Percentiles rank a stretch among this genome's conserved stretches.
phyloP scores from a whole-genome alignment of 1,139 yeast genomes.

The Zygoascus hellenicus region DNA sequence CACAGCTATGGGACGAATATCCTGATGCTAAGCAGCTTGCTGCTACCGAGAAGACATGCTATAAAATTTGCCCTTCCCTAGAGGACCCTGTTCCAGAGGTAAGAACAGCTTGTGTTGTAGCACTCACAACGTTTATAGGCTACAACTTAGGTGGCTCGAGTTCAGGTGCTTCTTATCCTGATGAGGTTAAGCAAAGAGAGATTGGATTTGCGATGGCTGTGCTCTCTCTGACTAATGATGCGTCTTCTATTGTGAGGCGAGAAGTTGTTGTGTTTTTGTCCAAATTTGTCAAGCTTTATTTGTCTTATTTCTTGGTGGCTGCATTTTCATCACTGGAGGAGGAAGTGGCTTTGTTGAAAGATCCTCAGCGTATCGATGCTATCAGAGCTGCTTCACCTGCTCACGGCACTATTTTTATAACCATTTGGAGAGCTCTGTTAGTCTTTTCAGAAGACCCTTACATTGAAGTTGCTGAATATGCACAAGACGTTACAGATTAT shows the following conservation, averaged over 20 bases:
- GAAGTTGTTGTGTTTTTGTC: conserved; percentile 78
- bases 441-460: conserved; percentile 87
- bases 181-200: conserved; percentile 39
- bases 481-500: conserved; percentile 70
- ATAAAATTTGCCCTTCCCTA: conserved; percentile 50
- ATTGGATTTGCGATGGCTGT: conserved; percentile 42
- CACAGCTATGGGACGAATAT: conserved; percentile 70
- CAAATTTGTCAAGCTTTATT: conserved; percentile 63
- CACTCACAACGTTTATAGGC: conserved; percentile 66
- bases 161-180: conserved; percentile 4
- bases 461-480: conserved; percentile 67
- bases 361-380: conserved; percentile 53
- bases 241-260: conserved; percentile 81
- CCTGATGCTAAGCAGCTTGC: conserved; percentile 73
- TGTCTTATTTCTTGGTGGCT: conserved; percentile 72
- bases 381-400: conserved; percentile 46
- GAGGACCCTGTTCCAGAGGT: conserved; percentile 95
- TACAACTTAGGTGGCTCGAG: conserved; percentile 4
- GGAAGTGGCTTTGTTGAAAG: conserved; percentile 64
- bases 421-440: conserved; percentile 81
- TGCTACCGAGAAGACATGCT: conserved; percentile 59
- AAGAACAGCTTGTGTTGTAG: conserved; percentile 73
- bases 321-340: conserved; percentile 84
- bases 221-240: conserved; percentile 61
- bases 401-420: conserved; percentile 74